These are phyloP conservation scores for Penicillium palitans DNA, from an alignment of 2,329 filamentous ascomycete species.

Conservation along the genomic window DNA sequence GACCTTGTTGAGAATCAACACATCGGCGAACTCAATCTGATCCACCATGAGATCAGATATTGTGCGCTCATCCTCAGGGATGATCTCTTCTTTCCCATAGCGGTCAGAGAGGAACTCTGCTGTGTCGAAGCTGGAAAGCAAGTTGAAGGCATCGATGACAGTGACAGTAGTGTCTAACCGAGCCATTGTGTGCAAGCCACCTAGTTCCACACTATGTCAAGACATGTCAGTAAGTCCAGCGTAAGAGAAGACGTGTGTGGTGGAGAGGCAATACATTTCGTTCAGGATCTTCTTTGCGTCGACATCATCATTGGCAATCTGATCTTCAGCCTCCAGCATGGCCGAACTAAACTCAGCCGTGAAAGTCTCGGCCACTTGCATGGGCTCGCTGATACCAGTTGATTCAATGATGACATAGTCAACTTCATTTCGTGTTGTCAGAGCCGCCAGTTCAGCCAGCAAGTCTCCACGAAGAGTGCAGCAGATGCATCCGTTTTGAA, in stretches of 20 bases:
- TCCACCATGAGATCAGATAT: slow-evolving; percentile 76
- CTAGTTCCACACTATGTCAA: slow-evolving; percentile 50
- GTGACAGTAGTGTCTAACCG: slow-evolving; percentile 71
- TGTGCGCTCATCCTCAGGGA: slow-evolving; percentile 68
- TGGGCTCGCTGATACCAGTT: slow-evolving; percentile 69
- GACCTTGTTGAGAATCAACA: slow-evolving; percentile 69
- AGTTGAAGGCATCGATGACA: slow-evolving; percentile 70
- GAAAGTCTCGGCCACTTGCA: slow-evolving; percentile 74
- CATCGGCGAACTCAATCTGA: slow-evolving; percentile 75
- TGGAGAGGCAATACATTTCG: slow-evolving; percentile 46
- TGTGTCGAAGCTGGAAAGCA: slow-evolving; percentile 71
- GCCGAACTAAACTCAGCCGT: slow-evolving; percentile 55
- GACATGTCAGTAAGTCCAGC: slow-evolving; percentile 1
- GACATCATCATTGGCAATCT: slow-evolving; percentile 44
- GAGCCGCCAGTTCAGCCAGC: slow-evolving; percentile 66
- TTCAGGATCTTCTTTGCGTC: slow-evolving; percentile 49
- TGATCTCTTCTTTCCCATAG: slow-evolving; percentile 59
- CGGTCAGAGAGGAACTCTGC: slow-evolving; percentile 66
- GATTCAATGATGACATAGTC: slow-evolving; percentile 74
- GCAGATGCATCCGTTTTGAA: slow-evolving; percentile 75
- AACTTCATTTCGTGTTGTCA: slow-evolving; percentile 63
- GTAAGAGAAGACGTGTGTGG: slow-evolving; percentile 6
- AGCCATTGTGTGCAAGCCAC: slow-evolving; percentile 66
- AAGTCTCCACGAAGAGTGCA: slow-evolving; percentile 72
- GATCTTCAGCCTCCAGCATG: slow-evolving; percentile 51